Evolutionary conservation across 176 grass and related monocot species (phyloP).

Genomic region (Oryza meridionalis): DNA sequence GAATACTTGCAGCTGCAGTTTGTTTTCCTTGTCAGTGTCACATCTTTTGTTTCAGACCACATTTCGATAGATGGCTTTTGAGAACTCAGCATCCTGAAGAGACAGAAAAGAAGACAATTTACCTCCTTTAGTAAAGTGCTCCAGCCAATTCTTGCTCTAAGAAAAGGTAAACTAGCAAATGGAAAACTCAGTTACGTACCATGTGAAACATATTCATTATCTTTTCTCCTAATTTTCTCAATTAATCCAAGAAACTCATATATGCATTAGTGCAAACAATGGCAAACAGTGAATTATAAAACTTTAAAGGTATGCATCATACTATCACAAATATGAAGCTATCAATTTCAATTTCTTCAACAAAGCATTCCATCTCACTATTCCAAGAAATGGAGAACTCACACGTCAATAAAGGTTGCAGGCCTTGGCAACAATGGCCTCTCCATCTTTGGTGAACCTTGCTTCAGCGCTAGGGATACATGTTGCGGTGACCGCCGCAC

Average conservation of each 20-base stretch:
- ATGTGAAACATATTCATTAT: background rate
- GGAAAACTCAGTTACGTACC: background rate
- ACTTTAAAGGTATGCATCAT: background rate
- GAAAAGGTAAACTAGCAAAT: background rate
- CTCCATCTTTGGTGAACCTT: background rate
- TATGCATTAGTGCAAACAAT: background rate
- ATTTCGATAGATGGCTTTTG: background rate
- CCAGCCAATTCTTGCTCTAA: background rate
- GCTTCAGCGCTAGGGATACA: constrained; percentile 1
- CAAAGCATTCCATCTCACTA: background rate
- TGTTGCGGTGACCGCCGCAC: background rate
- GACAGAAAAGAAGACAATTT: background rate
- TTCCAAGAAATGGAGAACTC: background rate
- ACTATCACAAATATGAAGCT: background rate
- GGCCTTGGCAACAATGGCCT: background rate
- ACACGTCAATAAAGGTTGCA: background rate
- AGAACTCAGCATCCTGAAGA: constrained; percentile 28
- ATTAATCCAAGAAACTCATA: background rate
- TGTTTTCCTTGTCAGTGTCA: constrained; percentile 29
- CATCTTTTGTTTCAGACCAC: constrained; percentile 33
- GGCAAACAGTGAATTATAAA: background rate
- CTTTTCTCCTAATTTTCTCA: background rate
- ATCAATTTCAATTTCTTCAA: constrained; percentile 10
- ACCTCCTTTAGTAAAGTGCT: background rate
- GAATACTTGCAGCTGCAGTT: constrained; percentile 60